These are phyloP conservation scores for Iberis amara DNA, from an alignment of 441 rosid species.

Conservation along the genomic window DNA sequence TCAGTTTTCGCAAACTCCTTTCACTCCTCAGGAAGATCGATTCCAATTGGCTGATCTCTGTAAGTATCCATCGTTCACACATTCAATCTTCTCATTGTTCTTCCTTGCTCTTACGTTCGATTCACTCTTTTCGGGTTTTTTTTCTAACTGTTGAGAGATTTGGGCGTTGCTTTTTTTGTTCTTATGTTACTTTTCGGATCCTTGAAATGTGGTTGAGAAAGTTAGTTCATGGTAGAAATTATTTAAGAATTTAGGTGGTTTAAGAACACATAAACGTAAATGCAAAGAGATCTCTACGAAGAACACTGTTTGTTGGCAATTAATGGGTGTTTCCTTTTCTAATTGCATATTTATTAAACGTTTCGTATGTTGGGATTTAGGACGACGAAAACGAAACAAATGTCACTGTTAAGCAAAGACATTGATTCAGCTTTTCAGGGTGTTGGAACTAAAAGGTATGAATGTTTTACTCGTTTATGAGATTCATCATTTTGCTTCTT, in stretches of 20 bases:
- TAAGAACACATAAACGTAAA: background rate
- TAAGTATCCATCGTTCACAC: conserved; percentile 10
- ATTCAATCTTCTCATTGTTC: background rate
- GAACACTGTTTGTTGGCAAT: conserved; percentile 7
- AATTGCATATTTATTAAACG: conserved; percentile 16
- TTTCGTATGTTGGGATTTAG: conserved; percentile 9
- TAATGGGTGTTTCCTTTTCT: background rate
- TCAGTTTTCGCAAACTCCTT: conserved; percentile 6
- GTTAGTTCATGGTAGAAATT: no score
- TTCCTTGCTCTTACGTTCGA: background rate
- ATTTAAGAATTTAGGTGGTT: no score
- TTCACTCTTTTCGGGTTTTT: conserved; percentile 3
- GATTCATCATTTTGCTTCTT: background rate
- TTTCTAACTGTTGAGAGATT: background rate
- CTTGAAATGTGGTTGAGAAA: conserved; percentile 12
- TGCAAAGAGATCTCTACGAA: background rate
- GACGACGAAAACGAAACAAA: conserved; percentile 33
- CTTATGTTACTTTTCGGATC: background rate
- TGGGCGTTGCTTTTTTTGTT: background rate
- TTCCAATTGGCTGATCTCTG: conserved; percentile 9
- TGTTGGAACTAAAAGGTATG: conserved; percentile 60
- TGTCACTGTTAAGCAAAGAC: conserved; percentile 43
- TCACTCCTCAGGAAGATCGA: conserved; percentile 9
- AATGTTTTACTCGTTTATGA: conserved; percentile 8
- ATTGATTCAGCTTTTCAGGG: conserved; percentile 51